These are phyloP conservation scores for Colletotrichum tropicicola DNA, from an alignment of 2,329 filamentous ascomycete genomes.

Conservation along the genomic window DNA sequence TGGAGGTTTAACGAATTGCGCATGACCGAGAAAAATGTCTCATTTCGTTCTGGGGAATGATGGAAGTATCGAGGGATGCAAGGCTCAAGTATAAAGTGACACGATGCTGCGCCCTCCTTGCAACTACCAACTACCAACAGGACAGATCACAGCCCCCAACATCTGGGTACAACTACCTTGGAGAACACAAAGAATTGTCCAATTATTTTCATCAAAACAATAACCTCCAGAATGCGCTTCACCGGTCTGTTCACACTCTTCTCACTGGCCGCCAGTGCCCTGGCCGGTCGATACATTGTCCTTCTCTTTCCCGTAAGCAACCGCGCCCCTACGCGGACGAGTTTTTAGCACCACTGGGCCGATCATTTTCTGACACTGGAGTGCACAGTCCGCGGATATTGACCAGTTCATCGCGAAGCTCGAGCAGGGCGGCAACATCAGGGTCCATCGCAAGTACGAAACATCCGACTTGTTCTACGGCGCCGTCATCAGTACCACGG, in stretches of 20 bases:
- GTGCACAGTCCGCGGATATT: background rate
- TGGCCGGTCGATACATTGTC: constrained; percentile 1
- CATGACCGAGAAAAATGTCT: background rate
- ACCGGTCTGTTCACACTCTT: background rate
- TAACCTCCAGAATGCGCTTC: background rate
- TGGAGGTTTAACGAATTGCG: background rate
- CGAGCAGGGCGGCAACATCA: background rate
- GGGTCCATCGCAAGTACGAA: background rate
- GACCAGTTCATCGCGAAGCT: constrained; percentile 11
- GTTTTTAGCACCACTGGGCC: background rate
- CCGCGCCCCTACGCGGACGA: background rate
- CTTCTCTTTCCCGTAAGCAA: constrained; percentile 8
- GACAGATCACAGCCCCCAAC: too few species aligned
- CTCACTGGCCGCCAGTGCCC: background rate
- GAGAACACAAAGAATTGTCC: too few species aligned
- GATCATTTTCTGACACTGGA: background rate
- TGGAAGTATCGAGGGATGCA: background rate
- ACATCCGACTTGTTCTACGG: background rate
- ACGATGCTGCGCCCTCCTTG: background rate
- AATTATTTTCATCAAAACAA: background rate
- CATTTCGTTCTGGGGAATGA: background rate
- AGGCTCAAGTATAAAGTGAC: background rate
- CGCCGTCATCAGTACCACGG: constrained; percentile 13
- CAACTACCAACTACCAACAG: background rate
- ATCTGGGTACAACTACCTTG: too few species aligned